These are phyloP conservation scores for Komagataella pastoris DNA, from an alignment of 805 yeast species.

Conservation along the genomic window DNA sequence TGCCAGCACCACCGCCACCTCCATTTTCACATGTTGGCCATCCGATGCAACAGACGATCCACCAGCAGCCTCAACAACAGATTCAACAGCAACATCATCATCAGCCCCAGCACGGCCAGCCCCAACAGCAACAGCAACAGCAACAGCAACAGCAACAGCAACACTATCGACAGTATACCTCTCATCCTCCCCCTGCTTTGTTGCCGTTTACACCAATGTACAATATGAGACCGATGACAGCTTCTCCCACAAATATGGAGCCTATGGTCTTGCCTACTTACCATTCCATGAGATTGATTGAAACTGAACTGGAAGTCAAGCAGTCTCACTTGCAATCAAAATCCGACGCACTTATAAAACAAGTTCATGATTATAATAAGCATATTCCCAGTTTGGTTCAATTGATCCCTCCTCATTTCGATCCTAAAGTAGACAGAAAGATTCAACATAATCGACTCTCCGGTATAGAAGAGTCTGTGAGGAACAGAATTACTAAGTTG, in stretches of 20 bases:
- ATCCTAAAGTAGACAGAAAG: not conserved
- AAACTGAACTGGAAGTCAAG: not conserved
- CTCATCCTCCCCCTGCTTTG: not conserved
- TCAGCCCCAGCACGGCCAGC: not conserved
- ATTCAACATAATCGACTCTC: not conserved
- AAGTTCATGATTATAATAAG: not conserved
- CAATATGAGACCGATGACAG: not conserved
- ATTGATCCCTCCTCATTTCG: not conserved
- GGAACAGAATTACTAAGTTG: not conserved
- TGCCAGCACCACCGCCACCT: constrained; percentile 1
- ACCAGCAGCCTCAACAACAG: constrained; percentile 5
- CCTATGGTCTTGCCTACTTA: not conserved
- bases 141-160: constrained; percentile 4
- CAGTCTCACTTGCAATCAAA: not conserved
- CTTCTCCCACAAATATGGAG: not conserved
- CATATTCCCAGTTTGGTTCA: not conserved
- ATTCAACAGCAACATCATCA: constrained; percentile 4
- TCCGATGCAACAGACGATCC: constrained; percentile 4
- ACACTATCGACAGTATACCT: not conserved
- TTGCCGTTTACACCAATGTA: not conserved
- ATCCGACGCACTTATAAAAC: not conserved
- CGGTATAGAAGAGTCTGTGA: not conserved
- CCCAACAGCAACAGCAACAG: constrained; percentile 2
- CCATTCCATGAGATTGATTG: not conserved
- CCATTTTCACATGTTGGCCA: constrained; percentile 1